Conservation (phyloP, 2,329 filamentous ascomycete species). For the Aspergillus amoenus region DNA sequence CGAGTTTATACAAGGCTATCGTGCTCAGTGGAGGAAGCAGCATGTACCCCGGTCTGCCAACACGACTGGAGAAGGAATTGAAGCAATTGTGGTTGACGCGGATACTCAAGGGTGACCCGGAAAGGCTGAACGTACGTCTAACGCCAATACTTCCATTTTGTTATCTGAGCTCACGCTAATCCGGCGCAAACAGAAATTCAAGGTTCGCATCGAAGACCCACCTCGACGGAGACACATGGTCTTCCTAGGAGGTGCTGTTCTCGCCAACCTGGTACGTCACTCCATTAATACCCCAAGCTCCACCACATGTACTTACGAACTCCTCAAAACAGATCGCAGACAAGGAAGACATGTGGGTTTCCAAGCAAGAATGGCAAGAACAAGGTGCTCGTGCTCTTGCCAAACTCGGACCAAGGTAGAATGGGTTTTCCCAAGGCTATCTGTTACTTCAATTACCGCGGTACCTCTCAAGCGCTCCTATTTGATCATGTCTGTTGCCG, state of each 20-base stretch:
- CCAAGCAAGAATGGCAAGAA: slow-evolving; percentile 95
- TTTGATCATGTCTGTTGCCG: background rate
- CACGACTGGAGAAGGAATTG: slow-evolving; percentile 93
- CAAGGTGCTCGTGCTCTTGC: slow-evolving; percentile 80
- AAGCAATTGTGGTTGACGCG: slow-evolving; percentile 98
- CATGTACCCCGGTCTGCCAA: slow-evolving; percentile 98
- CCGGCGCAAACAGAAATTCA: slow-evolving; percentile 75
- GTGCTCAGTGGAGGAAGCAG: slow-evolving; percentile 94
- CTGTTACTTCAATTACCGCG: background rate
- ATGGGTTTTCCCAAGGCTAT: slow-evolving; percentile 16
- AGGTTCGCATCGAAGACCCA: slow-evolving; percentile 97
- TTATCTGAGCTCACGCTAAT: background rate
- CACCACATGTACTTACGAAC: slow-evolving; percentile 11
- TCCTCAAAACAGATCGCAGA: slow-evolving; percentile 71
- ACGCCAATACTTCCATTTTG: background rate
- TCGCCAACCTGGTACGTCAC: slow-evolving; percentile 78
- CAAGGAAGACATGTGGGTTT: slow-evolving; percentile 99
- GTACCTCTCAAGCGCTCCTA: slow-evolving; percentile 1
- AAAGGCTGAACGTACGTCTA: slow-evolving; percentile 68
- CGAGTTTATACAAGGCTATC: slow-evolving; percentile 93
- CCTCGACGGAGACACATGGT: slow-evolving; percentile 97
- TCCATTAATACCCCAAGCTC: background rate
- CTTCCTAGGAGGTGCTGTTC: slow-evolving; percentile 93
- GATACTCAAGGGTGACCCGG: slow-evolving; percentile 85
- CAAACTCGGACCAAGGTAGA: slow-evolving; percentile 85